A percentile compares a stretch with the other conserved stretches of the same genome.
Evolutionary conservation across 2,329 filamentous ascomycete species (phyloP).

Genomic region (Colletotrichum limetticola): DNA sequence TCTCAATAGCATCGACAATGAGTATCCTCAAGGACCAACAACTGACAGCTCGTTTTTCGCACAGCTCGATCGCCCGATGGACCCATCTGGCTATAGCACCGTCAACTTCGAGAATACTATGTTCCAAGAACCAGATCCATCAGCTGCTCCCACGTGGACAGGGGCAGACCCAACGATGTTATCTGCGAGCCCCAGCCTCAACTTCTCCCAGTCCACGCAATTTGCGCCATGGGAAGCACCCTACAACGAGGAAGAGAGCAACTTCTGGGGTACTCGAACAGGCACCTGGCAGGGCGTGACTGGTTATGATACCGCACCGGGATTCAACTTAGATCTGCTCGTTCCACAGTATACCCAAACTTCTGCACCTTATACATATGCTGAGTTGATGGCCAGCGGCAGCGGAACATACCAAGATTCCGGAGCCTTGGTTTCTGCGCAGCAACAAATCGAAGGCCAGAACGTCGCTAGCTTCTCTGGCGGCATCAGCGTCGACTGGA

Average conservation of each 20-base stretch:
- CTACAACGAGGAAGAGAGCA: neutral
- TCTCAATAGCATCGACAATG: neutral
- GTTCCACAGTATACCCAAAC: neutral
- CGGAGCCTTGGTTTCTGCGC: neutral
- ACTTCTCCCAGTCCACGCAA: neutral
- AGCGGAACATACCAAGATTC: neutral
- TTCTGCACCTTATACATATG: neutral
- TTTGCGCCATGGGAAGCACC: neutral
- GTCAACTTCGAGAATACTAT: neutral
- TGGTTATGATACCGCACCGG: neutral
- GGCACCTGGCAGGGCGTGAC: neutral
- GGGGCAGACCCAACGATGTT: neutral
- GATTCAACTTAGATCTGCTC: neutral
- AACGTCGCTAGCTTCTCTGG: neutral
- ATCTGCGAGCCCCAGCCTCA: neutral
- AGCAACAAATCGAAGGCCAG: neutral
- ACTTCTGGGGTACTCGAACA: neutral
- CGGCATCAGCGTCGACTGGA: neutral
- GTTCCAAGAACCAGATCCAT: neutral
- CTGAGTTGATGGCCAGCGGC: neutral
- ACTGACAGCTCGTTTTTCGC: neutral
- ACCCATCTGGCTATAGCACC: neutral
- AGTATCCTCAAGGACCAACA: neutral
- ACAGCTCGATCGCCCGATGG: neutral
- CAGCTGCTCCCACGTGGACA: neutral